These are phyloP conservation scores for Neonectria punicea DNA, from an alignment of 2,329 filamentous ascomycete species.

Conservation along the genomic window DNA sequence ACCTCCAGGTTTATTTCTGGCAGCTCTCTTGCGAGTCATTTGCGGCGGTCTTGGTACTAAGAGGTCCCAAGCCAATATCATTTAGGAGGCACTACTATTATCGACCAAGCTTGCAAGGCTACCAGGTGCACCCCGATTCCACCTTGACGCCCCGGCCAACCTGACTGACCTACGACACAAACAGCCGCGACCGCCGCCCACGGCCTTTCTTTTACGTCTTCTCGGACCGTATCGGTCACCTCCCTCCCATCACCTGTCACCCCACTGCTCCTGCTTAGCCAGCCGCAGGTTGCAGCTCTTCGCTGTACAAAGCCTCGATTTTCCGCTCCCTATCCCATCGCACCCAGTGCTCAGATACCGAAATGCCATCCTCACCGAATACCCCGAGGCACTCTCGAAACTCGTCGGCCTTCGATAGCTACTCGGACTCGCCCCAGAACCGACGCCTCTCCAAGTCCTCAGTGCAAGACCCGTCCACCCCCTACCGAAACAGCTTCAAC, in stretches of 20 bases:
- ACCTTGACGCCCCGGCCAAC: constrained; percentile 3
- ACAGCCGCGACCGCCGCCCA: neutral
- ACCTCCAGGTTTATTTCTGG: constrained; percentile 20
- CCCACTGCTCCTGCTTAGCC: constrained; percentile 12
- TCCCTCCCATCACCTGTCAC: neutral
- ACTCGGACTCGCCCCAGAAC: constrained; percentile 56
- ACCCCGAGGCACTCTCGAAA: constrained; percentile 70
- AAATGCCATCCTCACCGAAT: constrained; percentile 57
- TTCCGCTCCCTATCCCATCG: constrained; percentile 20
- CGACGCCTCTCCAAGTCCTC: constrained; percentile 64
- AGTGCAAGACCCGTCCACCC: constrained; percentile 60
- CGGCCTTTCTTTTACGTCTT: neutral
- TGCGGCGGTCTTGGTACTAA: constrained; percentile 38
- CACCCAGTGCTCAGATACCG: constrained; percentile 22
- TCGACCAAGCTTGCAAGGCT: constrained; percentile 9
- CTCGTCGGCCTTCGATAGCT: constrained; percentile 64
- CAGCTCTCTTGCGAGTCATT: constrained; percentile 21
- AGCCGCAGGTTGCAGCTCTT: constrained; percentile 15
- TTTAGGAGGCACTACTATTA: constrained; percentile 14
- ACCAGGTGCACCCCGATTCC: constrained; percentile 2
- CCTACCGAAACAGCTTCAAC: constrained; percentile 60
- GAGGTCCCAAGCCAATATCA: constrained; percentile 23
- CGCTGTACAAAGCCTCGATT: constrained; percentile 8
- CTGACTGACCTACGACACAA: neutral
- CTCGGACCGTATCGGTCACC: constrained; percentile 3